Evolutionary conservation across 805 yeast genomes (phyloP), one percentile per base, ranked within the genome.

Genomic region (Phaffomyces antillensis): DNA sequence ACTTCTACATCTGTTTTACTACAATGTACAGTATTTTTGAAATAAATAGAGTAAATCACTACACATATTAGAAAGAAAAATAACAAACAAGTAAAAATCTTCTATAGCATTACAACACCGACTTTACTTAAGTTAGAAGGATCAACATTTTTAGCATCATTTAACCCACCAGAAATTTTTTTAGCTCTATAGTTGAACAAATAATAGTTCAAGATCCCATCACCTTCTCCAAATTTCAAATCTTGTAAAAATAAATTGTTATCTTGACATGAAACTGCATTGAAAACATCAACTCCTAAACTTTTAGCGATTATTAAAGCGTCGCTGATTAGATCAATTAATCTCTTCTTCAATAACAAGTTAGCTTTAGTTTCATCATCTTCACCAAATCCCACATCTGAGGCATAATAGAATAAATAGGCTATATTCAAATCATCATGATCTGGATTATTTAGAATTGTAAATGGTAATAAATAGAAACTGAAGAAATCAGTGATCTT

Each of bases 201-300:
- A 61, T 93, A 93, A 65, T 85, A 93, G 65, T 93, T 86, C 59
- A 93, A 73, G 59, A 77, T 76, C 0, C 99, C 99, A 63, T 91
- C 98, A 37, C 99, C 99, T 40, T 79, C 77, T 31, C 96, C 96
- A 62, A 93, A 93, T 61, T 87, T 86, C 65, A 86, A 73, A 35
- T 85, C 81, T 24, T 86, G 83, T 52, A 93, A 70, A 67, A 93
- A 88, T 48, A 85, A 67, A 15, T 88, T 73, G 63, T 93, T 93
- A 60, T 93, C 99, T 67, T 89, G 96, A 11, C 89, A 73, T 0
- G 97, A 80, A 50, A 93, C 71, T 10, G 97, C 96, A 62, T 93
- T 93, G 74, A 91, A 87, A 4, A 93, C 98, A 61, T 93, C 99
- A 56, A 86, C 86, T 24, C 75, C 74, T 40, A 71, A 65, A 36